These are phyloP conservation scores for Tolypocladium nubicola DNA, from an alignment of 2,329 filamentous ascomycete species.

Conservation along the genomic window DNA sequence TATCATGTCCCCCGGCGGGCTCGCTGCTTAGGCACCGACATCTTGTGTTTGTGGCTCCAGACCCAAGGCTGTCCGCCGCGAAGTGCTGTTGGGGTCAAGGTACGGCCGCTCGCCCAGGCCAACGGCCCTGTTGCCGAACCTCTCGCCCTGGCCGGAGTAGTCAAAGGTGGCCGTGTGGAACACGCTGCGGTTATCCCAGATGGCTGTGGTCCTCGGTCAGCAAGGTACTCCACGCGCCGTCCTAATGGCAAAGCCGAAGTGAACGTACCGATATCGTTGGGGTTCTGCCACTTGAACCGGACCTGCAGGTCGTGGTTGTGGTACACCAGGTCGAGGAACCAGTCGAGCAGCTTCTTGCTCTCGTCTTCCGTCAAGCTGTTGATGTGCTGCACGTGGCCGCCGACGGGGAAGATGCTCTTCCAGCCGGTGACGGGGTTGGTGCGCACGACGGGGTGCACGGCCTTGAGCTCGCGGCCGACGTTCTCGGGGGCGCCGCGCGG, in stretches of 20 bases:
- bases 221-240: not conserved
- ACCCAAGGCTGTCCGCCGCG: constrained; percentile 6
- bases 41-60: not conserved
- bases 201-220: constrained; percentile 22
- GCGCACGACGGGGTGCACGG: constrained; percentile 42
- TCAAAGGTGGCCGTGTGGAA: constrained; percentile 45
- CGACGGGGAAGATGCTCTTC: constrained; percentile 43
- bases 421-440: constrained; percentile 50
- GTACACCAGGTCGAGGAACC: constrained; percentile 38
- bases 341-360: constrained; percentile 35
- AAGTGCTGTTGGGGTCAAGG: constrained; percentile 32
- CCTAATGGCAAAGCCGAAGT: not conserved
- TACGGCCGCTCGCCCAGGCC: constrained; percentile 44
- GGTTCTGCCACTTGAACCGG: constrained; percentile 29
- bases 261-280: constrained; percentile 28
- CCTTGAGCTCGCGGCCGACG: constrained; percentile 33
- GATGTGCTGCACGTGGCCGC: constrained; percentile 38
- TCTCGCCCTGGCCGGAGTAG: constrained; percentile 34
- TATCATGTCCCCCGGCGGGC: not conserved
- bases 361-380: constrained; percentile 38
- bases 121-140: constrained; percentile 38
- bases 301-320: constrained; percentile 49
- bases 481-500: constrained; percentile 40
- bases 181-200: constrained; percentile 48
- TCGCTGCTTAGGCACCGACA: not conserved